Evolutionary conservation across 768 basidiomycete species (phyloP).

Genomic region (Mycena galopus): DNA sequence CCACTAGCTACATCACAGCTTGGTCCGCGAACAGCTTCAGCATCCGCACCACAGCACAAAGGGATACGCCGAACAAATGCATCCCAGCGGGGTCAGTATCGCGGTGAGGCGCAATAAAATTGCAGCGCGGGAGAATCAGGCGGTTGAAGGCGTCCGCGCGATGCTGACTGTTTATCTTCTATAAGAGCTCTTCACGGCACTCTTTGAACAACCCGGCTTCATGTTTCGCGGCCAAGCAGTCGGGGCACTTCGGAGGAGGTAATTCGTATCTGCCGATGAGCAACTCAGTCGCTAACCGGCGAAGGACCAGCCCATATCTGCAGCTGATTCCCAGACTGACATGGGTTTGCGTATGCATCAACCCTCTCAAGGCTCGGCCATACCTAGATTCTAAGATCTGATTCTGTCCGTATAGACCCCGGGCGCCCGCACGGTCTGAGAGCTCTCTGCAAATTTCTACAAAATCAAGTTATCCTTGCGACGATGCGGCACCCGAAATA

Average conservation of each 20-base stretch:
- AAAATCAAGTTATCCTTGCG: background rate
- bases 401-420: constrained; percentile 4
- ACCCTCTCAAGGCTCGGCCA: too few species aligned
- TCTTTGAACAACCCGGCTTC: background rate
- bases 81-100: constrained; percentile 1
- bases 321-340: background rate
- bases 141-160: background rate
- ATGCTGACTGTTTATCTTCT: background rate
- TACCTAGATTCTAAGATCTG: constrained; percentile 9
- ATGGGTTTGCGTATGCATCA: background rate
- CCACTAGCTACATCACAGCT: background rate
- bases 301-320: background rate
- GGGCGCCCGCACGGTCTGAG: background rate
- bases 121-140: background rate
- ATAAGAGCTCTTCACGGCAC: background rate
- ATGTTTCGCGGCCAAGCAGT: background rate
- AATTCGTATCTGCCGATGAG: background rate
- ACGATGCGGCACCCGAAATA: background rate
- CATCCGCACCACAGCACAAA: background rate
- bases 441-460: background rate
- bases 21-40: too few species aligned
- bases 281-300: background rate
- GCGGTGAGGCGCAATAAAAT: background rate
- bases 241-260: background rate
- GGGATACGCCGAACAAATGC: background rate